Base-by-base conservation (phyloP, 2,329 filamentous ascomycete genomes). In the Exophiala viscosa region DNA sequence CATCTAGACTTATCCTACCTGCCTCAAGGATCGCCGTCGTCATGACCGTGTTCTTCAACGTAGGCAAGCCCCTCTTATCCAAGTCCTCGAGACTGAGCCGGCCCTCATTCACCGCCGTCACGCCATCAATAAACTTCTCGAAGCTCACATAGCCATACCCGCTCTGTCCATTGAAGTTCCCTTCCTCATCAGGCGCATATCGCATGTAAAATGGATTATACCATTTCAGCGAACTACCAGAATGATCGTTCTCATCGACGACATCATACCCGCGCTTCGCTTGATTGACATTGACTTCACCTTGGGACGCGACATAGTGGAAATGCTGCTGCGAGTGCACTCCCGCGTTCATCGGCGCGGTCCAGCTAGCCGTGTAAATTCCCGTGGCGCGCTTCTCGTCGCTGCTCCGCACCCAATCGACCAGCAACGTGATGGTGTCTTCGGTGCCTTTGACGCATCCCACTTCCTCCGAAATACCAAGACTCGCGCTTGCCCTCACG, bases 291-390 rank as follows among this genome's bases (percentile, higher is more conserved):
- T 88, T 83, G 64, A 96, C 84, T 74, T 96, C 91, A 59, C 91
- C 91, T 51, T 85, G 82, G 55, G 82, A 81, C 2, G 83, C 91
- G 74, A 96, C 86, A 74, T 93, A 96, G 73, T 96, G 91, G 77
- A 96, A 96, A 74, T 96, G 93, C 74, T 96, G 91, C 70, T 95
- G 95, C 1, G 87, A 92, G 73, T 96, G 92, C n/a, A 96, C 90
- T 45, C 92, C 91, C 0, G 91, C 91, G 65, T 86, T 88, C 69
- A 95, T 88, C 10, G 92, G 91, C 5, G 92, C 92, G 1, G 91
- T 96, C 91, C 91, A 96, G 36, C 87, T 92, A 9, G 91, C 88
- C 10, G 92, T 96, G 73, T 95, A 96, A 6, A 96, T 90, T 50
- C 84, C 91, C 1, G 90, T 93, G 9, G 88, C 92, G 50, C 83